These are phyloP conservation scores for Arachnopeziza araneosa DNA, from an alignment of 2,329 filamentous ascomycete species.

Conservation along the genomic window DNA sequence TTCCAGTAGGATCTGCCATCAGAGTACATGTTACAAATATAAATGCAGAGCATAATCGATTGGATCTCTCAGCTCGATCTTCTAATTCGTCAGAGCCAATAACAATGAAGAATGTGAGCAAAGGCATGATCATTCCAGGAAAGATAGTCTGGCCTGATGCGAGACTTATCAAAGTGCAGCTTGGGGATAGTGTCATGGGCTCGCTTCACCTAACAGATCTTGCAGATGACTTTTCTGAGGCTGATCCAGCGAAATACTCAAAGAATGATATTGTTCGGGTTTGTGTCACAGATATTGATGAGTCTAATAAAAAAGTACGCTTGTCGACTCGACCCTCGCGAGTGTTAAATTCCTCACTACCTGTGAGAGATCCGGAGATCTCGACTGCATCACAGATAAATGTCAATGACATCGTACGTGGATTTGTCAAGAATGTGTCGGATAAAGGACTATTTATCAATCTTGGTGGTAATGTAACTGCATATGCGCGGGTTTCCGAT, in stretches of 20 bases:
- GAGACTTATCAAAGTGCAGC: conserved; percentile 75
- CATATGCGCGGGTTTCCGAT: conserved; percentile 79
- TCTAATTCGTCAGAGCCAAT: conserved; percentile 50
- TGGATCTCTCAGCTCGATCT: conserved; percentile 80
- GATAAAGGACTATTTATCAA: conserved; percentile 87
- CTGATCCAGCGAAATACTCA: conserved; percentile 66
- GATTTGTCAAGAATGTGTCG: conserved; percentile 85
- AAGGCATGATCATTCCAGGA: conserved; percentile 76
- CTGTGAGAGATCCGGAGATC: conserved; percentile 77
- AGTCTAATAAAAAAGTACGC: conserved; percentile 75
- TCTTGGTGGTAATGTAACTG: conserved; percentile 74
- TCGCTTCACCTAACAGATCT: conserved; percentile 79
- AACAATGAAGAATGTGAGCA: conserved; percentile 65
- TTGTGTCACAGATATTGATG: conserved; percentile 76
- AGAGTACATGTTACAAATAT: conserved; percentile 73
- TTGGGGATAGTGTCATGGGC: conserved; percentile 74
- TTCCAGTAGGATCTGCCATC: conserved; percentile 85
- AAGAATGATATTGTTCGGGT: conserved; percentile 86
- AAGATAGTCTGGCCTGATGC: conserved; percentile 83
- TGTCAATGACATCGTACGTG: conserved; percentile 73
- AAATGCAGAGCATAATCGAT: conserved; percentile 64
- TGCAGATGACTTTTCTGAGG: conserved; percentile 77
- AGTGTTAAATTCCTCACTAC: conserved; percentile 78
- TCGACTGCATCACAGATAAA: conserved; percentile 64
- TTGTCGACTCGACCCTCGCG: conserved; percentile 83